Conservation (phyloP, 148 eudicot genomes). For the Beta vulgaris region DNA sequence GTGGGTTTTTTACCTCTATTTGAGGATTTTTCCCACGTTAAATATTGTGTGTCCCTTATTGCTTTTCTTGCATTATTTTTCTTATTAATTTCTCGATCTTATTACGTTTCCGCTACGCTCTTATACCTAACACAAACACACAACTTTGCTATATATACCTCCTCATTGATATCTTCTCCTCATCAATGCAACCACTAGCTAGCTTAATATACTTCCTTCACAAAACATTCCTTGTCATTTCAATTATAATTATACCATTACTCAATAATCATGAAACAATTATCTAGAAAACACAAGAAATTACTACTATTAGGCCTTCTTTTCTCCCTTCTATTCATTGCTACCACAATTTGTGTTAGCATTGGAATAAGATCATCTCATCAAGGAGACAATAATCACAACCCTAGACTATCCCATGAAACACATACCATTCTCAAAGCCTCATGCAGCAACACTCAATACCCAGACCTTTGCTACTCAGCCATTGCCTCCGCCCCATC, state of each 20-base stretch:
- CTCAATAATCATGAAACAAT: conserved; percentile 17
- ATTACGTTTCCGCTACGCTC: too few species aligned
- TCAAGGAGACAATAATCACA: not conserved
- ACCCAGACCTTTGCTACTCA: conserved; percentile 68
- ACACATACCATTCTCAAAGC: conserved; percentile 46
- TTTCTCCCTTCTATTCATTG: conserved; percentile 38
- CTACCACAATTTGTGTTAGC: conserved; percentile 35
- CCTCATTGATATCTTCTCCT: not conserved
- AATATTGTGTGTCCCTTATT: too few species aligned
- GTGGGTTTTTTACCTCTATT: too few species aligned
- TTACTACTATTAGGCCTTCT: conserved; percentile 31
- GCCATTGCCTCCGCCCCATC: conserved; percentile 38
- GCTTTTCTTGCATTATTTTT: too few species aligned
- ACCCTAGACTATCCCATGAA: conserved; percentile 23
- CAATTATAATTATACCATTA: too few species aligned
- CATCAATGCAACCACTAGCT: not conserved
- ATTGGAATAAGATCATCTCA: conserved; percentile 28
- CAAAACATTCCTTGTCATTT: too few species aligned
- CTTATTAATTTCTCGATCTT: too few species aligned
- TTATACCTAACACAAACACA: too few species aligned
- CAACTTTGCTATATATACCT: not conserved
- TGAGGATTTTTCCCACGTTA: too few species aligned
- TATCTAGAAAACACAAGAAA: conserved; percentile 35
- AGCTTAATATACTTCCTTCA: too few species aligned
- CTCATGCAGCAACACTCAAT: conserved; percentile 54